Conservation (phyloP, 495 filamentous ascomycete species). For the Daldinia vernicosa region DNA sequence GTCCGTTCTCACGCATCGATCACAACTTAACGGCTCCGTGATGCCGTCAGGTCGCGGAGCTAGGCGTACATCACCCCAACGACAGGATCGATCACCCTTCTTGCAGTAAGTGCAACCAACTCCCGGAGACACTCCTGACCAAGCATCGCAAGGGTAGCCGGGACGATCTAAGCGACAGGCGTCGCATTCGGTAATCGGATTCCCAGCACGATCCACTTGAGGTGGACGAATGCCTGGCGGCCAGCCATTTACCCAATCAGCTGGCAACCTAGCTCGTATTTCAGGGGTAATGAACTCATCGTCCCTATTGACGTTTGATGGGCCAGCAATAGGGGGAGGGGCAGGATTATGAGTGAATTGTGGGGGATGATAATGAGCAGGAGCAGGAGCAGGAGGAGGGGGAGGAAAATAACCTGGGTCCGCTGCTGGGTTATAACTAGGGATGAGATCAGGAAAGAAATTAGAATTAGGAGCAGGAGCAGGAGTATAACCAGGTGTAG, state of each 20-base stretch:
- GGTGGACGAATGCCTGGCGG: not conserved
- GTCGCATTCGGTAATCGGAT: not conserved
- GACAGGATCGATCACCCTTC: not conserved
- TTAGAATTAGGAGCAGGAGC: not conserved
- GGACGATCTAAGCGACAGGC: not conserved
- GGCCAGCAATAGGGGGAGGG: too few species aligned
- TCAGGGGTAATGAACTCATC: not conserved
- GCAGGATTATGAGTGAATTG: too few species aligned
- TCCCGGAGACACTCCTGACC: not conserved
- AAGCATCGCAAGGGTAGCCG: constrained; percentile 8
- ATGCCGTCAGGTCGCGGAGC: constrained; percentile 20
- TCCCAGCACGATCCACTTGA: not conserved
- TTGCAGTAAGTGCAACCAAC: constrained; percentile 14
- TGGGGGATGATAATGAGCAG: not conserved
- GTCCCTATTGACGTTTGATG: too few species aligned
- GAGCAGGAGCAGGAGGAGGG: not conserved
- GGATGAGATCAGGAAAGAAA: too few species aligned
- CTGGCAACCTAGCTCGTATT: not conserved
- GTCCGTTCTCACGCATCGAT: not conserved
- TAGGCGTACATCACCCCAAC: not conserved
- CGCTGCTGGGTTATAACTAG: too few species aligned
- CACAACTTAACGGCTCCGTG: constrained; percentile 14
- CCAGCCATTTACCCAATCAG: not conserved
- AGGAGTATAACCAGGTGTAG: not conserved
- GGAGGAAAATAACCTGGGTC: too few species aligned